Evolutionary conservation across 2,329 filamentous ascomycete species (phyloP), one percentile per base, ranked within the genome.

Genomic region (Helotiales sp.): DNA sequence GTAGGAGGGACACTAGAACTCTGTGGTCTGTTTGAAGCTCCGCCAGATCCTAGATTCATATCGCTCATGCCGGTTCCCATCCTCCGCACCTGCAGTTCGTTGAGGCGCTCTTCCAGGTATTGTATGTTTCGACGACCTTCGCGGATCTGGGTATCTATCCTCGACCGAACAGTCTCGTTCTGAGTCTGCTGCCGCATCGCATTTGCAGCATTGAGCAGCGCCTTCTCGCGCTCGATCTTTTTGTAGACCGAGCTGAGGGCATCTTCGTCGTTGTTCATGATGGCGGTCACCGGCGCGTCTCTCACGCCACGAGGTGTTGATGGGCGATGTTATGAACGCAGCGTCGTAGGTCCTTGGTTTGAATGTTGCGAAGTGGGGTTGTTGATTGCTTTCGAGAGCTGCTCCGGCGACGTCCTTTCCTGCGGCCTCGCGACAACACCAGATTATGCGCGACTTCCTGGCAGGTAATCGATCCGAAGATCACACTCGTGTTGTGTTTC

Each of bases 161-260:
- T 86, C 68, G 93, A 93, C 71, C 92, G 89, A 64, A 98, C 93
- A 61, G 87, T 84, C 67, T 93, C 89, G 76, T 99, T 99, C 79
- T 91, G 91, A 68, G 93, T 97, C 75, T 95, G 93, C 77, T 93
- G 89, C 76, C 92, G 89, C 93, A 99, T 96, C 69, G 90, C 86
- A 77, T 91, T 95, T 67, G 93, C 93, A 70, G 91, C 93, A 75
- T 90, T 90, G 81, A 99, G 95, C 71, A 98, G 87, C 70, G 89
- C 90, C 81, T 93, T 93, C 78, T 99, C 95, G 74, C 93, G 88
- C 81, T 97, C 91, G 76, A 99, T 98, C 88, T 99, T 98, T 80
- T 88, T 89, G 78, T 89, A 86, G 78, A 99, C 92, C 75, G 91
- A 89, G 76, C 86, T 86, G 76, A 86, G 80, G 66, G 82, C 79